A percentile compares a stretch with the other conserved stretches of the same genome.
Evolutionary conservation across 768 basidiomycete genomes (phyloP).

Genomic region (Cyclocybe aegerita): DNA sequence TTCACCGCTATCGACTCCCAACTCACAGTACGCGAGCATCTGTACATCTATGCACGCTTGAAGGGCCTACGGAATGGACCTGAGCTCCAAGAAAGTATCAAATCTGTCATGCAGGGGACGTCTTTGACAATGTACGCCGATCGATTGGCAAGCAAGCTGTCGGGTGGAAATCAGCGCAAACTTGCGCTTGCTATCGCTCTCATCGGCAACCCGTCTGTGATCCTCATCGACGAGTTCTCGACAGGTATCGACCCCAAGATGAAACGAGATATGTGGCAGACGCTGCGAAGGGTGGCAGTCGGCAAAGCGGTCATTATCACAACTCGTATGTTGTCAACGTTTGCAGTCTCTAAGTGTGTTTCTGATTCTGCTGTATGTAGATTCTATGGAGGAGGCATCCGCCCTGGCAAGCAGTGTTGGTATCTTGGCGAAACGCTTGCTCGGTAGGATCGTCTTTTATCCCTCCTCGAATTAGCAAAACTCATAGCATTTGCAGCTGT

Average conservation of each 20-base stretch:
- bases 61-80: conserved; percentile 59
- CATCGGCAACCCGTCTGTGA: conserved; percentile 71
- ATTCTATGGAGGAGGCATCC: conserved; percentile 85
- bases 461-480: background rate
- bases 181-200: conserved; percentile 74
- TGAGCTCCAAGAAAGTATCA: conserved; percentile 53
- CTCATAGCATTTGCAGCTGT: conserved; percentile 42
- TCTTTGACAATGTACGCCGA: conserved; percentile 62
- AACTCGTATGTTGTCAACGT: conserved; percentile 48
- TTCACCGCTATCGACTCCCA: conserved; percentile 82
- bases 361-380: conserved; percentile 26
- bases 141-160: conserved; percentile 70
- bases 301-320: conserved; percentile 75
- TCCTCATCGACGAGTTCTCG: conserved; percentile 83
- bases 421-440: conserved; percentile 68
- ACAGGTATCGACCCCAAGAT: conserved; percentile 83
- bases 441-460: conserved; percentile 43
- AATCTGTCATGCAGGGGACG: conserved; percentile 57
- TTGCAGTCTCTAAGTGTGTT: background rate
- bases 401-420: conserved; percentile 76
- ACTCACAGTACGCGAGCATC: conserved; percentile 75
- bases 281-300: conserved; percentile 58
- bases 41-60: conserved; percentile 68
- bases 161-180: conserved; percentile 81
- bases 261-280: conserved; percentile 83